These are phyloP conservation scores for Fomitopsis palustris DNA, from an alignment of 1,284 basidiomycete species.

Conservation along the genomic window DNA sequence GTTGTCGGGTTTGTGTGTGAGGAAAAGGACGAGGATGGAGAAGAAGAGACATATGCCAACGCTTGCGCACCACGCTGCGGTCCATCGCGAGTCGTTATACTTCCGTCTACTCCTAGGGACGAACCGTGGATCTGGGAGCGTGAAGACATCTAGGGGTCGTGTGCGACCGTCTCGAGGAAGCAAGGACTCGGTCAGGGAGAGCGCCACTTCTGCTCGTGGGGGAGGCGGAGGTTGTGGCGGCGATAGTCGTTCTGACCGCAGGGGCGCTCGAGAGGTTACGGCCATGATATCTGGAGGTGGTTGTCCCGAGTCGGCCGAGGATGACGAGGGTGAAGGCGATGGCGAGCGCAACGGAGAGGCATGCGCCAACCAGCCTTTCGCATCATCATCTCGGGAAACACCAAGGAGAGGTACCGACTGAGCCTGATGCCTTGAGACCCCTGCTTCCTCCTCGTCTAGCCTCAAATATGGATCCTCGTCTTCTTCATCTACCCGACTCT, in stretches of 20 bases:
- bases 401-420: slow-evolving; percentile 52
- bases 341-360: slow-evolving; percentile 49
- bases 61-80: slow-evolving; percentile 58
- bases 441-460: slow-evolving; percentile 51
- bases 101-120: slow-evolving; percentile 57
- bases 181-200: slow-evolving; percentile 69
- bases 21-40: slow-evolving; percentile 61
- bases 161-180: slow-evolving; percentile 63
- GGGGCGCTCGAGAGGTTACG: slow-evolving; percentile 25
- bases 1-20: slow-evolving; percentile 38
- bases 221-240: slow-evolving; percentile 29
- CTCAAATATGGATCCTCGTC: slow-evolving; percentile 75
- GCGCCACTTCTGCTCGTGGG: slow-evolving; percentile 40
- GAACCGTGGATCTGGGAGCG: slow-evolving; percentile 69
- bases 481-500: slow-evolving; percentile 36
- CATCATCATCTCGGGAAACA: slow-evolving; percentile 34
- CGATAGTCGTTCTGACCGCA: slow-evolving; percentile 19
- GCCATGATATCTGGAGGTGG: slow-evolving; percentile 35
- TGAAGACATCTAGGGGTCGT: slow-evolving; percentile 64
- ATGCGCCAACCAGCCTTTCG: slow-evolving; percentile 70
- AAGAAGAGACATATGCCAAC: slow-evolving; percentile 58
- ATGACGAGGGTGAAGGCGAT: slow-evolving; percentile 41
- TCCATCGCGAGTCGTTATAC: slow-evolving; percentile 71
- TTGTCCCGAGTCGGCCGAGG: slow-evolving; percentile 43
- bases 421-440: slow-evolving; percentile 38